A percentile compares a stretch with the other conserved stretches of the same genome.
Evolutionary conservation across 352 stramenopile genomes (phyloP).

Genomic region (Thraustochytrium sp.): DNA sequence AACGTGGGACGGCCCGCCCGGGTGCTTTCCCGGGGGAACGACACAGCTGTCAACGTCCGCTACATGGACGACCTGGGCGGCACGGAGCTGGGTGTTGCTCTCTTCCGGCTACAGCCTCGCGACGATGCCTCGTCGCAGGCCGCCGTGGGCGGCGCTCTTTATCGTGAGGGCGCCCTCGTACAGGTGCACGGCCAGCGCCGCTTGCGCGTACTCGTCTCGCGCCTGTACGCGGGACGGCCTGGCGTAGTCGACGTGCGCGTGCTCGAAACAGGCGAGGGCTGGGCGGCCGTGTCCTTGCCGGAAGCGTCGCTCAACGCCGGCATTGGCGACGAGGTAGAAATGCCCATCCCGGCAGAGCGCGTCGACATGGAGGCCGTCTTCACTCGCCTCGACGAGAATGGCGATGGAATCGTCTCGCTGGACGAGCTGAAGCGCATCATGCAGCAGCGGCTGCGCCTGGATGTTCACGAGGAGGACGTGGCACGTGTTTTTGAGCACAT

Average conservation of each 20-base stretch:
- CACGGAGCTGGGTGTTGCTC: neutral
- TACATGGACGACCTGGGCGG: slow-evolving; percentile 12
- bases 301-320: neutral
- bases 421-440: neutral
- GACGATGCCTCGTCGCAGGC: neutral
- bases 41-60: neutral
- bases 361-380: neutral
- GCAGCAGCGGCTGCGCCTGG: neutral
- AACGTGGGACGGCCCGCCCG: neutral
- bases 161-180: neutral
- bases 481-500: slow-evolving; percentile 11
- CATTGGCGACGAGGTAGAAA: neutral
- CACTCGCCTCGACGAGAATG: slow-evolving; percentile 5
- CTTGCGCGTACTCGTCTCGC: neutral
- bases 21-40: neutral
- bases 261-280: neutral
- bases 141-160: neutral
- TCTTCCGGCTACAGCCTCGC: neutral
- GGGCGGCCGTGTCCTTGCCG: neutral
- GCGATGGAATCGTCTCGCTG: slow-evolving; percentile 27
- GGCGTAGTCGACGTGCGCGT: neutral
- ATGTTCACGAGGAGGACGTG: neutral
- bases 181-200: neutral
- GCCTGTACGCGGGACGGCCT: neutral
- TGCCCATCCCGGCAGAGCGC: neutral